A percentile compares a stretch with the other conserved stretches of the same genome.
Conservation (phyloP, 176 grass and related monocot species). For the Oryza meridionalis region DNA sequence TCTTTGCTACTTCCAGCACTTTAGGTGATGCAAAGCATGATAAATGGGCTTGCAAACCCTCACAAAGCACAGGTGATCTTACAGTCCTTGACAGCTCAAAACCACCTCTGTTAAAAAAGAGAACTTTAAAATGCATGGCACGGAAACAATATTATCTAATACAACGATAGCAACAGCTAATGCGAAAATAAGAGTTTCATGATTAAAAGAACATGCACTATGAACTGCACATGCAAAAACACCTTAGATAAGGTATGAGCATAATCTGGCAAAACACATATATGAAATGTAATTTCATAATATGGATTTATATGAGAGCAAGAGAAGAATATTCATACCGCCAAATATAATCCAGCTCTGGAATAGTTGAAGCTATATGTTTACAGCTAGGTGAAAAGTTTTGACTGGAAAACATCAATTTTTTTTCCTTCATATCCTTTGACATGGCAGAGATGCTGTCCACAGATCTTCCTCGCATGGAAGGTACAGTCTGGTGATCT, state of each 20-base stretch:
- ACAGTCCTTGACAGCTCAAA: slow-evolving; percentile 78
- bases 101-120: slow-evolving; percentile 63
- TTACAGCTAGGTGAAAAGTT: slow-evolving; percentile 39
- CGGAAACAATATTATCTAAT: background rate
- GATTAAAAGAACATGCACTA: background rate
- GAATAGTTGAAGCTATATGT: slow-evolving; percentile 59
- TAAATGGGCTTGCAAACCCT: slow-evolving; percentile 94
- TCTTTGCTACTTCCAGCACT: slow-evolving; percentile 64
- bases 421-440: slow-evolving; percentile 37
- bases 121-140: background rate
- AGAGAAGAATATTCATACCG: slow-evolving; percentile 65
- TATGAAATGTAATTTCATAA: background rate
- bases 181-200: background rate
- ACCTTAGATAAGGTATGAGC: slow-evolving; percentile 22
- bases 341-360: slow-evolving; percentile 78
- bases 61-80: slow-evolving; percentile 61
- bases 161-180: background rate
- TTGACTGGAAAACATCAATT: slow-evolving; percentile 13
- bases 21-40: slow-evolving; percentile 68
- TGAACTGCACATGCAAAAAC: background rate
- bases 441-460: slow-evolving; percentile 13
- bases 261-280: background rate
- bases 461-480: background rate
- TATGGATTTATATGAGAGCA: background rate
- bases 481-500: slow-evolving; percentile 25